Conservation (phyloP, 2,329 filamentous ascomycete species). For the Amauroascus niger region DNA sequence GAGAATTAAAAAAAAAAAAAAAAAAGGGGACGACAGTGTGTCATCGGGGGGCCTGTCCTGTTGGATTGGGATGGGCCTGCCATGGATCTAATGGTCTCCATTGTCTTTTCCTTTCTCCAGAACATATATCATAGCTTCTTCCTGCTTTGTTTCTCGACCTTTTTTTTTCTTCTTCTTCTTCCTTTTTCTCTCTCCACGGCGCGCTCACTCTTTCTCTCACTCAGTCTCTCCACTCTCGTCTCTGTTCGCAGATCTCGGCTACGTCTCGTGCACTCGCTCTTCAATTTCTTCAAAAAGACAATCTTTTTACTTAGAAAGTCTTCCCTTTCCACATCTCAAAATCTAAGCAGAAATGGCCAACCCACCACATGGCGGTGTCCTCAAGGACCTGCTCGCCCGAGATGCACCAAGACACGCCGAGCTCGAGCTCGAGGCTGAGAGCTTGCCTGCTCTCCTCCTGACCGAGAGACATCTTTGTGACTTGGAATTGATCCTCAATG, state of each 20-base stretch:
- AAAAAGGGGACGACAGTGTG: too few relatives aligned
- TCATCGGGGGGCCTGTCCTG: conserved; percentile 1
- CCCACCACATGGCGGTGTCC: conserved; percentile 73
- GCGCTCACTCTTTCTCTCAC: too few relatives aligned
- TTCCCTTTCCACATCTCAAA: not conserved
- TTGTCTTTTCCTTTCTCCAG: not conserved
- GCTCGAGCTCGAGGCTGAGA: conserved; percentile 76
- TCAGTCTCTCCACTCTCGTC: not conserved
- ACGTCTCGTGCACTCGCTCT: not conserved
- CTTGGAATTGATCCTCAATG: conserved; percentile 92
- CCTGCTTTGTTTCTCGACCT: conserved; percentile 1
- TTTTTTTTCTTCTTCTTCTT: not conserved
- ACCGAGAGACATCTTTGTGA: conserved; percentile 95
- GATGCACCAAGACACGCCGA: conserved; percentile 74
- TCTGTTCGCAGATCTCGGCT: not conserved
- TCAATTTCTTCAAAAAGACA: not conserved
- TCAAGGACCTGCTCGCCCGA: conserved; percentile 94
- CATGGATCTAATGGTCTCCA: not conserved
- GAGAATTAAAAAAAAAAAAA: too few relatives aligned
- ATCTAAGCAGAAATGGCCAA: conserved; percentile 37
- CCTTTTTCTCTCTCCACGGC: not conserved
- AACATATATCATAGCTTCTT: conserved; percentile 1
- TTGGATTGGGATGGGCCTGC: not conserved
- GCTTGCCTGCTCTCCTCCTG: conserved; percentile 70
- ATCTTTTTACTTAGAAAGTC: not conserved